Evolutionary conservation across 176 grass and related monocot species (phyloP).

Genomic region (Coix lacrymajobi): DNA sequence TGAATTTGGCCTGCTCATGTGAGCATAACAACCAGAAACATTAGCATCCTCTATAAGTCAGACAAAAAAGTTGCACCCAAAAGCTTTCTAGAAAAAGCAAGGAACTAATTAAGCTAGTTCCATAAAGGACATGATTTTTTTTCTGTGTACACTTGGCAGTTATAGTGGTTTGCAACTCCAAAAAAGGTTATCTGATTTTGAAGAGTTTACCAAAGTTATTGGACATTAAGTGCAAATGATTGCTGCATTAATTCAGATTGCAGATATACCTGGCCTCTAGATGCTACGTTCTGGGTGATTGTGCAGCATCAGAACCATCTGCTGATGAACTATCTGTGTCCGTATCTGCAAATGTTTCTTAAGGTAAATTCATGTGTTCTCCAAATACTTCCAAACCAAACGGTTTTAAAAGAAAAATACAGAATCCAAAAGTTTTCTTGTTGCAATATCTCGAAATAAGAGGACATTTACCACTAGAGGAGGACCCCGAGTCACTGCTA

Average conservation of each 20-base stretch:
- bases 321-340: constrained; percentile 77
- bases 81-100: constrained; percentile 9
- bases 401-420: not conserved
- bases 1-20: constrained; percentile 5
- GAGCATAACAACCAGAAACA: constrained; percentile 1
- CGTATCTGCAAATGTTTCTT: constrained; percentile 55
- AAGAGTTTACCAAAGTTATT: not conserved
- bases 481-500: constrained; percentile 69
- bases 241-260: constrained; percentile 17
- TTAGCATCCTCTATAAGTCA: not conserved
- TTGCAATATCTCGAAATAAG: not conserved
- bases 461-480: constrained; percentile 59
- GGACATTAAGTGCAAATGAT: not conserved
- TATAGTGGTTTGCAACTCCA: not conserved
- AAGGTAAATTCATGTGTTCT: constrained; percentile 28
- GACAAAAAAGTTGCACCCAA: not conserved
- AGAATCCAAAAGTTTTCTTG: not conserved
- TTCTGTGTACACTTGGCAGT: not conserved
- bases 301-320: constrained; percentile 70
- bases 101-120: not conserved
- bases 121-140: not conserved
- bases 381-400: not conserved
- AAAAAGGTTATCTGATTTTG: not conserved
- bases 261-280: constrained; percentile 43
- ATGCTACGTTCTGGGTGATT: constrained; percentile 60